Evolutionary conservation across 2,329 filamentous ascomycete genomes (phyloP).

Genomic region (Fusarium redolens): DNA sequence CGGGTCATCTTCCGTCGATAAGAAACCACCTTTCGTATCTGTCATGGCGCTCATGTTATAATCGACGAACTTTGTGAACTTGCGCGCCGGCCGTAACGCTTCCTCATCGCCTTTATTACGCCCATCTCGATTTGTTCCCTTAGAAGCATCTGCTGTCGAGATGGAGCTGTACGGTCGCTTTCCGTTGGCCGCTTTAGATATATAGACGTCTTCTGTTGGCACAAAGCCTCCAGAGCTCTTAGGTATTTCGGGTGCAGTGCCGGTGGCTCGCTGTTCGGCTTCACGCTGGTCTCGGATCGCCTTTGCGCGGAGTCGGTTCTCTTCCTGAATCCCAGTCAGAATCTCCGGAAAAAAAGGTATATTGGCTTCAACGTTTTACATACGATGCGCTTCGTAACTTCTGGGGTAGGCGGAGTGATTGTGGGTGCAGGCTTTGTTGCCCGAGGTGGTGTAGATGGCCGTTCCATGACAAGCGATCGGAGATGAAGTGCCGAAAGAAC

Average conservation of each 20-base stretch:
- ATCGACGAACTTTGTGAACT: conserved; percentile 94
- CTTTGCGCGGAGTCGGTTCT: conserved; percentile 88
- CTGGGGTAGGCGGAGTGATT: conserved; percentile 64
- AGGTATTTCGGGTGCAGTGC: conserved; percentile 54
- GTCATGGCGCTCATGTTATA: conserved; percentile 99
- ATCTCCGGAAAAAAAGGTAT: accelerated
- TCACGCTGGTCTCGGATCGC: conserved; percentile 81
- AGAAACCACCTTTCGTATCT: conserved; percentile 95
- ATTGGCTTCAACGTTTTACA: conserved; percentile 32
- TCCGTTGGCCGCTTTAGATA: conserved; percentile 57
- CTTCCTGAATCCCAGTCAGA: conserved; percentile 69
- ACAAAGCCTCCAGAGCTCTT: conserved; percentile 77
- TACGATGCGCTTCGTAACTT: conserved; percentile 67
- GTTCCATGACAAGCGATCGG: conserved; percentile 55
- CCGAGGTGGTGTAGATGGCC: conserved; percentile 59
- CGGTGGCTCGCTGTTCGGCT: conserved; percentile 65
- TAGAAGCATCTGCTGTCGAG: conserved; percentile 57
- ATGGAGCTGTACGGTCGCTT: conserved; percentile 79
- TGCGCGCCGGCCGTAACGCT: conserved; percentile 79
- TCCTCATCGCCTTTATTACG: conserved; percentile 61
- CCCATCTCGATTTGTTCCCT: conserved; percentile 76
- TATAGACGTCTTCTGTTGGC: conserved; percentile 71
- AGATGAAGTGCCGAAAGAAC: not conserved
- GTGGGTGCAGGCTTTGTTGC: conserved; percentile 46
- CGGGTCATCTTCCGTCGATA: conserved; percentile 92